Base-by-base conservation (phyloP, 805 yeast genomes). In the Phaffomyces thermotolerans region DNA sequence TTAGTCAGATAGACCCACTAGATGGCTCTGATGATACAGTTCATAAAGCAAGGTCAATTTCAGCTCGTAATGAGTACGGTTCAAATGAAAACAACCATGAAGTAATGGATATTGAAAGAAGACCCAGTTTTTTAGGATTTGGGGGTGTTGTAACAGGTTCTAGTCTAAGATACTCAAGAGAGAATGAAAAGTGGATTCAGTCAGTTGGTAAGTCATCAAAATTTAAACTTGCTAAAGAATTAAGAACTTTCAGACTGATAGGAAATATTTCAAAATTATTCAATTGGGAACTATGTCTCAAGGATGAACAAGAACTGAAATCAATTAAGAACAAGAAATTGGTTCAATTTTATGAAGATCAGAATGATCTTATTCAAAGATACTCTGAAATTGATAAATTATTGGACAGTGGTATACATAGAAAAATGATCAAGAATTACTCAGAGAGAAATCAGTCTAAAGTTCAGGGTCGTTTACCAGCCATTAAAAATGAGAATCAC, bases 341-440 rank as follows among this genome's bases (percentile, higher is more conserved):
- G 6, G 62, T 68, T 24, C 44, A 58, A 17, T 83, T 64, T 58
- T 84, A 85, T 60, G 59, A 61, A 35, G 57, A 63, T 3, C 91
- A 84, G 60, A 84, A 84, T 57, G 75, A 68, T 35, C 57, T 79
- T 41, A 76, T 84, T 41, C 74, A 71, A 22, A 66, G 76, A 42
- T 81, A 75, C 53, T 59, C 60, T 32, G 82, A 76, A 45, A 76
- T 84, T 23, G 95, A 84, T 57, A 65, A 68, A 40, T 65, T 84
- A 41, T 66, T 84, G 37, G 93, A 83, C 54, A 75, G 86, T 4
- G 89, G 89, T 1, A 71, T 84, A 45, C 84, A 80, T 50, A 70
- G 72, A 46, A 67, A 73, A 36, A 79, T 84, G 79, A 69, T 85
- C 41, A 68, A 75, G 37, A 78, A 74, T 40, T 84, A 84, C 52